Conservation (phyloP, 805 yeast genomes). For the Komagataella phaffii region DNA sequence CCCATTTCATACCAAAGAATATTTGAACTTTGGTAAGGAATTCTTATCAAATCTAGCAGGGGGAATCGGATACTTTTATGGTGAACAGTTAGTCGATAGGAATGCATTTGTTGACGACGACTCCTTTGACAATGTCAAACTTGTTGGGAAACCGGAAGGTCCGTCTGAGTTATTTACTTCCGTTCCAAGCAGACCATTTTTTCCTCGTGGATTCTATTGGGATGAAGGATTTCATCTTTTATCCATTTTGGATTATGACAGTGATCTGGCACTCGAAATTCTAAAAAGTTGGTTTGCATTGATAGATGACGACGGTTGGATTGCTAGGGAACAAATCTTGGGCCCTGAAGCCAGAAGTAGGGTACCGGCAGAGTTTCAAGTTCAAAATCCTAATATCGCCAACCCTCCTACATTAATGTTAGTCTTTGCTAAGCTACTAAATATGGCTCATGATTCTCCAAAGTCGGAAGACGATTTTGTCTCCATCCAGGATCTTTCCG, state of each 20-base stretch:
- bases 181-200: conserved; percentile 87
- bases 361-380: conserved; percentile 75
- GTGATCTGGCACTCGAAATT: conserved; percentile 69
- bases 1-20: conserved; percentile 35
- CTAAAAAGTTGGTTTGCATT: conserved; percentile 77
- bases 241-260: conserved; percentile 71
- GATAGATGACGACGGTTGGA: conserved; percentile 91
- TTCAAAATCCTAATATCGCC: conserved; percentile 81
- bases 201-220: conserved; percentile 97
- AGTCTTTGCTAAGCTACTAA: conserved; percentile 45
- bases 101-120: conserved; percentile 55
- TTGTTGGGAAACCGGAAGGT: conserved; percentile 50
- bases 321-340: conserved; percentile 87
- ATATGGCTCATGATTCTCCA: conserved; percentile 22
- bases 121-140: conserved; percentile 38
- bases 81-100: conserved; percentile 73
- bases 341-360: conserved; percentile 84
- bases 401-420: conserved; percentile 92
- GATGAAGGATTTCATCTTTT: conserved; percentile 94
- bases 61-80: conserved; percentile 81
- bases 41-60: conserved; percentile 75
- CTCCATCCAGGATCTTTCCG: conserved; percentile 11
- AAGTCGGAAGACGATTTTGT: conserved; percentile 14
- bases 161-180: conserved; percentile 68
- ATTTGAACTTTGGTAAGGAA: conserved; percentile 57